A percentile compares a stretch with the other conserved stretches of the same genome.
These are phyloP conservation scores for Ustilago xerochloae DNA, from an alignment of 1,284 basidiomycete species.

Conservation along the genomic window DNA sequence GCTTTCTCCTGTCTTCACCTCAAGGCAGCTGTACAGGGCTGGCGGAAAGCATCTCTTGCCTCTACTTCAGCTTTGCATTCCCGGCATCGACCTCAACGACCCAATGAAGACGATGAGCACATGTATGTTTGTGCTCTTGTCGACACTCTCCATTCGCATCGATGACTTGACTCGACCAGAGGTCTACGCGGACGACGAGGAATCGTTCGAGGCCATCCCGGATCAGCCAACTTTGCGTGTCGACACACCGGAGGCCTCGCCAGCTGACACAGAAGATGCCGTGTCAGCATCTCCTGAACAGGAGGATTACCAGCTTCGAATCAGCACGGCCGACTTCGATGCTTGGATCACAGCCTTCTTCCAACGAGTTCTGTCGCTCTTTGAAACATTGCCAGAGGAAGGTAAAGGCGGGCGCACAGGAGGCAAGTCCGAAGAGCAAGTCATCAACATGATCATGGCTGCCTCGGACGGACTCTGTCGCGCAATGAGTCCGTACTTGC, in stretches of 20 bases:
- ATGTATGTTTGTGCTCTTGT: slow-evolving; percentile 81
- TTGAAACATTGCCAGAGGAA: slow-evolving; percentile 93
- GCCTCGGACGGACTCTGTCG: slow-evolving; percentile 87
- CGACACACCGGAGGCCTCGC: slow-evolving; percentile 13
- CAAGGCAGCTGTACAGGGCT: slow-evolving; percentile 79
- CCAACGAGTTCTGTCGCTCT: slow-evolving; percentile 84
- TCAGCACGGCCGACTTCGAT: slow-evolving; percentile 79
- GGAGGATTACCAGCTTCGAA: slow-evolving; percentile 72
- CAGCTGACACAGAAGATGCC: slow-evolving; percentile 11
- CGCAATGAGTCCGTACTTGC: slow-evolving; percentile 86
- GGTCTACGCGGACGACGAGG: slow-evolving; percentile 44
- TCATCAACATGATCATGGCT: slow-evolving; percentile 82
- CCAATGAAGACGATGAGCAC: slow-evolving; percentile 85
- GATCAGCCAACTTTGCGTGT: slow-evolving; percentile 48
- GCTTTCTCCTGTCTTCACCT: slow-evolving; percentile 81
- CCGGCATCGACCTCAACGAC: slow-evolving; percentile 94
- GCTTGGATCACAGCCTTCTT: slow-evolving; percentile 92
- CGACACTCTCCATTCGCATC: slow-evolving; percentile 83
- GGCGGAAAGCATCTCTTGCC: slow-evolving; percentile 90
- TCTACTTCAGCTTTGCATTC: slow-evolving; percentile 87
- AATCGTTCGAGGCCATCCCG: slow-evolving; percentile 12
- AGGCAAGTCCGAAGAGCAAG: slow-evolving; percentile 84
- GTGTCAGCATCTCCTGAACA: slow-evolving; percentile 49
- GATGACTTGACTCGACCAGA: slow-evolving; percentile 76
- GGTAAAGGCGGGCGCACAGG: slow-evolving; percentile 78